phyloP scores from a whole-genome alignment of 768 basidiomycete species.

The Calocybe cyanea region DNA sequence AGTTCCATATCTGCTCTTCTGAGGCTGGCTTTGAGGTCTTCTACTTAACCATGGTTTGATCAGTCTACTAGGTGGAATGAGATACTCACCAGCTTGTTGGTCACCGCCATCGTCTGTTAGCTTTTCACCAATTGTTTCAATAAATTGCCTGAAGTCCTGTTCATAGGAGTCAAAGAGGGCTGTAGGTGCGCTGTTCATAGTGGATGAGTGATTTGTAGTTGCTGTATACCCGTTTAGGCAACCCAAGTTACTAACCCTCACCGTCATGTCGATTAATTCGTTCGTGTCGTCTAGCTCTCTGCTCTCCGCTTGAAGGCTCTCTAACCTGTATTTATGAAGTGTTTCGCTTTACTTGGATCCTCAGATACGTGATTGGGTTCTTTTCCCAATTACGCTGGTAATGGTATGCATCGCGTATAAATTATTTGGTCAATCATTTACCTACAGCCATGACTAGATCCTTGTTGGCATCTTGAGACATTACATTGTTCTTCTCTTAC shows the following conservation, averaged over 20 bases:
- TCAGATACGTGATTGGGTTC: constrained; percentile 90
- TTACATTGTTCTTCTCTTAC: constrained; percentile 85
- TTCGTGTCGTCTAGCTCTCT: constrained; percentile 24
- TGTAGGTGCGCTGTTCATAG: constrained; percentile 81
- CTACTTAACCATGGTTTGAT: constrained; percentile 33
- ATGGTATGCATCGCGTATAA: constrained; percentile 59
- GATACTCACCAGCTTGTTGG: constrained; percentile 57
- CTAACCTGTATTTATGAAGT: constrained; percentile 22
- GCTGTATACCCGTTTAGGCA: constrained; percentile 11
- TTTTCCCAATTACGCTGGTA: constrained; percentile 95
- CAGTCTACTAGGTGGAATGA: background rate
- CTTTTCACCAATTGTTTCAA: constrained; percentile 70
- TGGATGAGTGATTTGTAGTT: constrained; percentile 11
- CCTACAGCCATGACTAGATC: constrained; percentile 47
- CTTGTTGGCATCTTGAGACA: constrained; percentile 90
- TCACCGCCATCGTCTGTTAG: constrained; percentile 64
- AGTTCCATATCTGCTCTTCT: constrained; percentile 91
- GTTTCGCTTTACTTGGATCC: constrained; percentile 80
- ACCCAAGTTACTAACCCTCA: constrained; percentile 2
- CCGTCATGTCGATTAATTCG: constrained; percentile 43
- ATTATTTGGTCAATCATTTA: background rate
- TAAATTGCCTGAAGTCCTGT: constrained; percentile 84
- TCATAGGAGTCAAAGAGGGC: constrained; percentile 90
- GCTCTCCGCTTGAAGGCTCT: background rate
- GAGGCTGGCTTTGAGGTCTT: constrained; percentile 76